These are phyloP conservation scores for Moricandia moricandioides DNA, from an alignment of 345 rosid genomes.

Conservation along the genomic window DNA sequence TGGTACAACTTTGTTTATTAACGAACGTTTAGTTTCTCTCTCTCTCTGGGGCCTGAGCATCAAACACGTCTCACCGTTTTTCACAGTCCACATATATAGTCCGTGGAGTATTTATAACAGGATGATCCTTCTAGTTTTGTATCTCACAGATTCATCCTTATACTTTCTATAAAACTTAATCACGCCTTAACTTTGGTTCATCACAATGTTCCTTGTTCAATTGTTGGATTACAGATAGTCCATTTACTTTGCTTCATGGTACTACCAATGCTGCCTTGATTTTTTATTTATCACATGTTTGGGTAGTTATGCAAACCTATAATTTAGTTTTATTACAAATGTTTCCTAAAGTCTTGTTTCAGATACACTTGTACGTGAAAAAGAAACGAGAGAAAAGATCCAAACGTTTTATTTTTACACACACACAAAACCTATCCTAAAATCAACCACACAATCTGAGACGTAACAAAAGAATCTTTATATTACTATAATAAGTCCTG, in stretches of 20 bases:
- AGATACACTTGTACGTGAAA: background rate
- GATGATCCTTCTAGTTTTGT: background rate
- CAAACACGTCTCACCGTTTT: background rate
- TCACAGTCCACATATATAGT: background rate
- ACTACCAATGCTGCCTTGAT: background rate
- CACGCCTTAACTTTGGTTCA: background rate
- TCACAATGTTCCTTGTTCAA: background rate
- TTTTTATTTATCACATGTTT: background rate
- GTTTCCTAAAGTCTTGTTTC: background rate
- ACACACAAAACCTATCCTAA: conserved; percentile 34
- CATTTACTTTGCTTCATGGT: background rate
- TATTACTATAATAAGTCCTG: background rate
- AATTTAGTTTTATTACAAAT: background rate
- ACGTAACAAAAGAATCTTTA: background rate
- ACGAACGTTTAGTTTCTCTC: background rate
- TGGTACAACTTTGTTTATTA: background rate
- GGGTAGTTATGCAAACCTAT: background rate
- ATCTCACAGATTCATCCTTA: background rate
- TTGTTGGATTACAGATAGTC: background rate
- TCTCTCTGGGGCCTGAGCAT: background rate
- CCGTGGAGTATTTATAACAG: background rate
- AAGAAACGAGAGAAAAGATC: background rate
- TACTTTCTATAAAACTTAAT: background rate
- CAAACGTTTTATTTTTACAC: background rate
- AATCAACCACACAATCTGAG: conserved; percentile 27